Conservation (phyloP, 441 rosid species). For the Gossypium laxum region DNA sequence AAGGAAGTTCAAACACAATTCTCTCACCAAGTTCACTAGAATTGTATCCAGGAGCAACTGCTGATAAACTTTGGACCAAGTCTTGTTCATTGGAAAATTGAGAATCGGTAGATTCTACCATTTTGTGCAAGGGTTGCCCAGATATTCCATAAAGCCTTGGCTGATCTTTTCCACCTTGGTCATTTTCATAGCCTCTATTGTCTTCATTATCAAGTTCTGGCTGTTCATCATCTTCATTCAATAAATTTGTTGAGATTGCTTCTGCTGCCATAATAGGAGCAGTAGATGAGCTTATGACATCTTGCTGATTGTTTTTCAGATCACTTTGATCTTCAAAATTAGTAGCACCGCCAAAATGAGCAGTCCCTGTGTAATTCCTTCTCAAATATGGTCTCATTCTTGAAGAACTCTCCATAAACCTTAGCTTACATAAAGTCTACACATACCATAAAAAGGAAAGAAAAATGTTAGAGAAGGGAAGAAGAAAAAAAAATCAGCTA, state of each 20-base stretch:
- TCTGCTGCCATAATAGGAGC: constrained; percentile 77
- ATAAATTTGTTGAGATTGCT: constrained; percentile 64
- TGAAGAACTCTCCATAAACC: constrained; percentile 83
- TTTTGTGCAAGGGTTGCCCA: constrained; percentile 39
- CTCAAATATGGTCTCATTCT: constrained; percentile 88
- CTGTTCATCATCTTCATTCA: constrained; percentile 74
- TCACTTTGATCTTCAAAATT: constrained; percentile 56
- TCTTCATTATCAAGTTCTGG: constrained; percentile 50
- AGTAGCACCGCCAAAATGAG: constrained; percentile 91
- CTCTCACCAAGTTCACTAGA: constrained; percentile 87
- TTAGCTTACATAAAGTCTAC: constrained; percentile 93
- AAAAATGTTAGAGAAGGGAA: constrained; percentile 5
- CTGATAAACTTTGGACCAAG: constrained; percentile 46
- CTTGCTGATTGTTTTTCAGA: constrained; percentile 32
- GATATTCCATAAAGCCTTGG: constrained; percentile 35
- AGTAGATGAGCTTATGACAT: constrained; percentile 41
- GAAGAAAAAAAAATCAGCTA: constrained; percentile 5
- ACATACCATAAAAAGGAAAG: constrained; percentile 18
- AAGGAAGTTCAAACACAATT: constrained; percentile 80
- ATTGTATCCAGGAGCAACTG: constrained; percentile 70
- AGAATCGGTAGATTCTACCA: constrained; percentile 40
- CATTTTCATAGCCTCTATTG: constrained; percentile 35
- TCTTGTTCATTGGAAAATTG: constrained; percentile 41
- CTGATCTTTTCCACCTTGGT: constrained; percentile 34
- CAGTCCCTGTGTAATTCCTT: constrained; percentile 68